Percentiles rank a stretch among this genome's conserved stretches.
These are phyloP conservation scores for Dovyalis caffra DNA, from an alignment of 345 rosid species.

Conservation along the genomic window DNA sequence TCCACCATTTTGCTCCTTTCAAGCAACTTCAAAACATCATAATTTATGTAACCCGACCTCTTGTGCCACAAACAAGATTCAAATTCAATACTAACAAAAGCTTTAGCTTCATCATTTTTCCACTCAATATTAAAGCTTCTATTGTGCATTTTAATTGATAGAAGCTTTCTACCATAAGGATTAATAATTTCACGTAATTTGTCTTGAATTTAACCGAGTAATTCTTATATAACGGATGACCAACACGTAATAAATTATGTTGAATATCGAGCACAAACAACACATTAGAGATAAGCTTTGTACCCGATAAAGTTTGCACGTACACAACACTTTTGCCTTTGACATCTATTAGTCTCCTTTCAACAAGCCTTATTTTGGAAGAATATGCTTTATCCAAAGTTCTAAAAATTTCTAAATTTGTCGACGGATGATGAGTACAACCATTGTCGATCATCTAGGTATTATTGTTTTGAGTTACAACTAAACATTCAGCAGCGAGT, in stretches of 20 bases:
- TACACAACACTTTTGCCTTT: neutral
- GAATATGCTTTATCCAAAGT: neutral
- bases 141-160: neutral
- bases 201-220: neutral
- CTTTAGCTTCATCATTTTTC: neutral
- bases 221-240: neutral
- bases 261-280: neutral
- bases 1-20: neutral
- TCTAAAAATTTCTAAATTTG: neutral
- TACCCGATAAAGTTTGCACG: too few relatives aligned
- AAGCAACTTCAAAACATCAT: neutral
- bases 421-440: neutral
- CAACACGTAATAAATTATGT: neutral
- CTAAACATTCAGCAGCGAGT: neutral
- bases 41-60: neutral
- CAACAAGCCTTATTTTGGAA: neutral
- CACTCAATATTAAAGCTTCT: neutral
- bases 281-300: neutral
- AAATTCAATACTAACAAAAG: neutral
- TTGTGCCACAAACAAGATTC: neutral
- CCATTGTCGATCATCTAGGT: neutral
- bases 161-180: neutral
- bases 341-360: neutral
- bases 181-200: neutral
- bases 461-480: neutral